A percentile compares a stretch with the other conserved stretches of the same genome.
Evolutionary conservation across 768 basidiomycete genomes (phyloP).

Genomic region (Sarcomyxa edulis): DNA sequence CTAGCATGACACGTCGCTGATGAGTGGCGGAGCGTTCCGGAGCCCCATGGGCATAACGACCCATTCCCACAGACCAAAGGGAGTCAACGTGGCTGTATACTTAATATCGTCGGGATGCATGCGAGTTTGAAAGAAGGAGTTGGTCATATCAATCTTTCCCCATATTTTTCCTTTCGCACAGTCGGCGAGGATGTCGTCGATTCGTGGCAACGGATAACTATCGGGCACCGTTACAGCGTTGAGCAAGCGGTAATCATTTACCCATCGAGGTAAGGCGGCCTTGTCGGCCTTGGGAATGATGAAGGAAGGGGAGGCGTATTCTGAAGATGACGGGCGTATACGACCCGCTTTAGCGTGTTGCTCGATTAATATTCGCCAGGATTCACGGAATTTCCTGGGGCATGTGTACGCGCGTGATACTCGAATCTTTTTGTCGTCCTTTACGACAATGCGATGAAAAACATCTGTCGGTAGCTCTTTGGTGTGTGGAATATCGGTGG

Average conservation of each 20-base stretch:
- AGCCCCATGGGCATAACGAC: too few relatives aligned
- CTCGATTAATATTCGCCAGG: constrained; percentile 21
- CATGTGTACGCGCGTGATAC: constrained; percentile 14
- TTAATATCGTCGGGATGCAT: too few relatives aligned
- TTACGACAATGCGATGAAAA: constrained; percentile 14
- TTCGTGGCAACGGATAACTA: too few relatives aligned
- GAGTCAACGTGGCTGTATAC: too few relatives aligned
- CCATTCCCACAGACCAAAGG: too few relatives aligned
- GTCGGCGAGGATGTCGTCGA: too few relatives aligned
- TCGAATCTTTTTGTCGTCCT: constrained; percentile 15
- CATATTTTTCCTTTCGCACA: too few relatives aligned
- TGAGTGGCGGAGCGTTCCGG: constrained; percentile 12
- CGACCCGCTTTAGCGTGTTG: constrained; percentile 23
- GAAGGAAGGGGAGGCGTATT: constrained; percentile 23
- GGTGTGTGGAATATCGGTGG: constrained; percentile 17
- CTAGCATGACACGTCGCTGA: constrained; percentile 1
- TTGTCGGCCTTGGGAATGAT: too few relatives aligned
- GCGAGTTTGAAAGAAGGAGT: too few relatives aligned
- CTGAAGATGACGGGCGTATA: constrained; percentile 16
- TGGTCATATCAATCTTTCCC: too few relatives aligned
- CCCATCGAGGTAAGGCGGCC: constrained; percentile 21
- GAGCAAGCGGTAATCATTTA: constrained; percentile 19
- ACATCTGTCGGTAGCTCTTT: too few relatives aligned
- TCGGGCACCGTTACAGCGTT: too few relatives aligned
- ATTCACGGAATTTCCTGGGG: constrained; percentile 23